These are phyloP conservation scores for Vigna reflexopilosa DNA, from an alignment of 306 rosid genomes.

Conservation along the genomic window DNA sequence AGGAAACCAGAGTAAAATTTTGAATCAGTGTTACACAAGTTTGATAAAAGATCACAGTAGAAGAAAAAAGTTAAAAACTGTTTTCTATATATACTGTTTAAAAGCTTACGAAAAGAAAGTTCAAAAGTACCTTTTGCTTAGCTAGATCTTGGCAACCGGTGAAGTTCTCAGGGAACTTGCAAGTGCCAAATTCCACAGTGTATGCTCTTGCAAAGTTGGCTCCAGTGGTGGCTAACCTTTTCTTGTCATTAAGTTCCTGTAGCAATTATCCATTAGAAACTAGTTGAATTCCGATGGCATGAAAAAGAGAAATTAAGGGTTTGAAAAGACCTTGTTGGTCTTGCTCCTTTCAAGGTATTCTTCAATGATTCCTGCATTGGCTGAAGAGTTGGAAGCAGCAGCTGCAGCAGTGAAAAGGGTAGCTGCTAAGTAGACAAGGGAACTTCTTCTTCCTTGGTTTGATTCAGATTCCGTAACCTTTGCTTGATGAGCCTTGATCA, in stretches of 20 bases:
- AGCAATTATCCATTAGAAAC: not conserved
- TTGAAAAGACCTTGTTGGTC: slow-evolving; percentile 78
- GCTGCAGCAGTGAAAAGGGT: slow-evolving; percentile 65
- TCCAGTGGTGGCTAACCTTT: slow-evolving; percentile 91
- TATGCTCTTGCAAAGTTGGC: slow-evolving; percentile 97
- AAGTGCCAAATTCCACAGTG: slow-evolving; percentile 91
- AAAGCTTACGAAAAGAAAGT: too few species aligned
- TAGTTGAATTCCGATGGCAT: not conserved
- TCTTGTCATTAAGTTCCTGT: slow-evolving; percentile 95
- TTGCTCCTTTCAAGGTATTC: slow-evolving; percentile 88
- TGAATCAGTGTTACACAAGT: not conserved
- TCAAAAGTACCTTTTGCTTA: slow-evolving; percentile 68
- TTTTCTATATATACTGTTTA: too few species aligned
- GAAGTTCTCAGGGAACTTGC: slow-evolving; percentile 99
- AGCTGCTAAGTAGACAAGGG: slow-evolving; percentile 69
- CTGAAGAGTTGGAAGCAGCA: slow-evolving; percentile 47
- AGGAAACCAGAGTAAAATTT: not conserved
- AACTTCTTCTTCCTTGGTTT: slow-evolving; percentile 74
- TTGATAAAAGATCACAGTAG: too few species aligned
- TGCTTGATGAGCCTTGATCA: slow-evolving; percentile 69
- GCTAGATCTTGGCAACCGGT: slow-evolving; percentile 99
- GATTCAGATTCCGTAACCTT: slow-evolving; percentile 41
- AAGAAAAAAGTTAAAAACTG: too few species aligned
- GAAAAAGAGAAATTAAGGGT: not conserved
- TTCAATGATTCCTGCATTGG: slow-evolving; percentile 85